phyloP scores from a whole-genome alignment of 2,329 filamentous ascomycete species.

The Diaporthe vexans region DNA sequence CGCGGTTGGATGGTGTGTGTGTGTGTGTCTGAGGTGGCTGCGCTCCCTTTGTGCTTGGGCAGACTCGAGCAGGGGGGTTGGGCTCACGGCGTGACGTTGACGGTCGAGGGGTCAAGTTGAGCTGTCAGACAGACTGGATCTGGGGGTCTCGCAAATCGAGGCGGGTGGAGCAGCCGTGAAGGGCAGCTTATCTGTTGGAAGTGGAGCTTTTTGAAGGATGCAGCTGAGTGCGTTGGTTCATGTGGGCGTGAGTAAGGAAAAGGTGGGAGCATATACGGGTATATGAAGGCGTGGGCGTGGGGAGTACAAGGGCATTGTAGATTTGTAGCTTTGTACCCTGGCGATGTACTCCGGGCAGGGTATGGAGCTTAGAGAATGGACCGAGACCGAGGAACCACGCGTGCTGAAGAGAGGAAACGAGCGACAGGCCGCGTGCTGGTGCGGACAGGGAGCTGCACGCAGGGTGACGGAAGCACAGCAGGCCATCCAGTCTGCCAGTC shows the following conservation, averaged over 20 bases:
- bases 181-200: conserved; percentile 26
- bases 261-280: conserved; percentile 33
- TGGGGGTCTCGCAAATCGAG: conserved; percentile 9
- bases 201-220: conserved; percentile 30
- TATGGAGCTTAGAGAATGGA: conserved; percentile 10
- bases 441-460: conserved; percentile 25
- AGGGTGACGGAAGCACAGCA: conserved; percentile 27
- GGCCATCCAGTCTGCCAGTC: conserved; percentile 11
- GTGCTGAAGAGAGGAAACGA: conserved; percentile 28
- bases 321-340: background rate
- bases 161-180: conserved; percentile 34
- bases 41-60: conserved; percentile 30
- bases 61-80: conserved; percentile 14
- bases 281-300: conserved; percentile 31
- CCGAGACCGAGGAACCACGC: conserved; percentile 34
- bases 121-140: conserved; percentile 26
- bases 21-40: conserved; percentile 28
- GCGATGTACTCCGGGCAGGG: conserved; percentile 16
- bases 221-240: conserved; percentile 23
- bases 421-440: conserved; percentile 28
- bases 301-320: conserved; percentile 29
- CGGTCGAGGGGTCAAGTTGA: conserved; percentile 2
- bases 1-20: conserved; percentile 23
- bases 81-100: conserved; percentile 13
- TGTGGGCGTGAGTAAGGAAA: conserved; percentile 28